Base-by-base conservation (phyloP, 345 rosid species). In the Bruguiera gymnorhiza region DNA sequence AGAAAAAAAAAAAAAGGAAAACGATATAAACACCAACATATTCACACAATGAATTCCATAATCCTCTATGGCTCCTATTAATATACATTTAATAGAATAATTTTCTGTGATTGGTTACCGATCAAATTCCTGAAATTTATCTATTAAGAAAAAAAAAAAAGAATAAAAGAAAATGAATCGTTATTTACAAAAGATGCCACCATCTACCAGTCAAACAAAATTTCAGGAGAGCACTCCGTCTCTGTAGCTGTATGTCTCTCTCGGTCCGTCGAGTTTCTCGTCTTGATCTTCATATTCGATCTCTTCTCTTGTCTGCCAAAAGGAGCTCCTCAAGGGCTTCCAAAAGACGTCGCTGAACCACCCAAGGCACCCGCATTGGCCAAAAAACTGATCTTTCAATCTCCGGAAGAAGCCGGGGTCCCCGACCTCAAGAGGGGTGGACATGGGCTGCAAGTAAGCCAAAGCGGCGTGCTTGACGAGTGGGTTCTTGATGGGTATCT, bases 371-470 rank as follows among this genome's bases (percentile, higher is more conserved):
- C 79, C 82, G 58, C 85, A 78, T 69, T 71, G 62, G 7, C 50
- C 64, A 36, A 66, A 65, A n/a, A 68, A 78, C 43, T 58, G 46
- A 3, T 78, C 83, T 59, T 20, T 70, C 20, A 81, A 8, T 54
- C 60, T 70, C 55, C 76, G 76, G 2, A 81, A 73, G 32, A 80
- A 9, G n/a, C 82, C 84, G 60, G 56, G 70, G 9, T 70, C 77
- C 10, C 75, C 82, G 8, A 61, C 66, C 60, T 66, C 84, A 21
- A 81, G 76, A 1, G 84, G 78, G 31, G 64, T 75, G 48, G 81
- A 77, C 87, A 81, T 81, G 53, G 92, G 89, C 81, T 81, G 89
- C 70, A 88, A 72, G 73, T 88, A 86, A 46, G 93, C 86, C 79
- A 76, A 51, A 48, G 89, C 89, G 2, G 90, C 93, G 4, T 83